phyloP scores from a whole-genome alignment of 2,329 filamentous ascomycete species.

The Acarospora socialis region DNA sequence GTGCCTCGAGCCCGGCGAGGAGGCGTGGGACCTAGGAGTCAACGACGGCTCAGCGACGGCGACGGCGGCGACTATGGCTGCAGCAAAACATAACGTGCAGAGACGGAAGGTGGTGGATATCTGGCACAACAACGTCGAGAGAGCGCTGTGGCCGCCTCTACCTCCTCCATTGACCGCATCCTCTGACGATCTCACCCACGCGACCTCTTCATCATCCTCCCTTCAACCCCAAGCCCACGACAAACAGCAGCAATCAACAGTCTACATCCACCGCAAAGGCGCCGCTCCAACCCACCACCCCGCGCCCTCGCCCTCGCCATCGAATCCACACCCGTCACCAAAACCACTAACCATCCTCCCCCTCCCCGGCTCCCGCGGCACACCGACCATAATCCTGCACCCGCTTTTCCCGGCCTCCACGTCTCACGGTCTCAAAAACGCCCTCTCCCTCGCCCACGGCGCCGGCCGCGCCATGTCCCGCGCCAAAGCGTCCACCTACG shows the following conservation, averaged over 20 bases:
- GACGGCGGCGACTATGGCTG: conserved; percentile 11
- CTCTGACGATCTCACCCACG: neutral
- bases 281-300: conserved; percentile 18
- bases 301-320: conserved; percentile 14
- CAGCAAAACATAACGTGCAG: conserved; percentile 14
- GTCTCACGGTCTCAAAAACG: conserved; percentile 20
- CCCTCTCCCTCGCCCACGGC: conserved; percentile 24
- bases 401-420: conserved; percentile 20
- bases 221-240: neutral
- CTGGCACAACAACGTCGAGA: conserved; percentile 25
- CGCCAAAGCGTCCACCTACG: conserved; percentile 19
- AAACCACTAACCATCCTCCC: conserved; percentile 20
- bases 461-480: conserved; percentile 26
- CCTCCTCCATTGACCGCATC: neutral
- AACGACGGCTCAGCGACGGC: conserved; percentile 13
- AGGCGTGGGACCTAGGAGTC: conserved; percentile 8
- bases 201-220: too few species aligned
- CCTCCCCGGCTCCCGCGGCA: conserved; percentile 25
- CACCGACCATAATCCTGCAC: conserved; percentile 24
- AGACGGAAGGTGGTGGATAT: conserved; percentile 23
- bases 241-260: too few species aligned
- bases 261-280: conserved; percentile 27
- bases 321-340: too few species aligned
- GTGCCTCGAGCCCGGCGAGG: conserved; percentile 22
- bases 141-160: conserved; percentile 20